Percentiles rank a stretch among this genome's conserved stretches.
Evolutionary conservation across 1,139 yeast genomes (phyloP).

Genomic region (Meyerozyma elateridarum): DNA sequence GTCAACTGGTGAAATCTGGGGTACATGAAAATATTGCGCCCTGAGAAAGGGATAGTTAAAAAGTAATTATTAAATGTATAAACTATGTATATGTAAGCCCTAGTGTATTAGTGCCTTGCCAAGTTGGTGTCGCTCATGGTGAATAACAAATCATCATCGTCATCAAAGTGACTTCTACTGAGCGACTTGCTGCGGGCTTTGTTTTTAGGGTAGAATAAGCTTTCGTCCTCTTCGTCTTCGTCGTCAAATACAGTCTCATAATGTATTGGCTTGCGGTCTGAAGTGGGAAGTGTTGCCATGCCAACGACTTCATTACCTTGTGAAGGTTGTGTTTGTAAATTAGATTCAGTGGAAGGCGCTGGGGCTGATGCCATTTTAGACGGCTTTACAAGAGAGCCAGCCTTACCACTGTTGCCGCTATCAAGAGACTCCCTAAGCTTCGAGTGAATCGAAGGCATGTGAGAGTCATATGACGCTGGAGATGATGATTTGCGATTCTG

Average conservation of each 20-base stretch:
- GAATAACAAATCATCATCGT: conserved; percentile 77
- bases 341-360: conserved; percentile 19
- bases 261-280: conserved; percentile 28
- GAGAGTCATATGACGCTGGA: conserved; percentile 34
- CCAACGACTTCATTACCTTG: conserved; percentile 21
- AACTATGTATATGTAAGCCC: no score
- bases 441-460: conserved; percentile 40
- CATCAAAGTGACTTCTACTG: conserved; percentile 37
- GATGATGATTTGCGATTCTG: conserved; percentile 25
- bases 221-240: conserved; percentile 45
- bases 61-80: no score
- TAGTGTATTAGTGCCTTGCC: conserved; percentile 21
- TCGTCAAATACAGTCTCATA: conserved; percentile 51
- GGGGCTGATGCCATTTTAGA: conserved; percentile 18
- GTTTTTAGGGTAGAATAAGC: conserved; percentile 9
- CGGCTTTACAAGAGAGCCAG: conserved; percentile 9
- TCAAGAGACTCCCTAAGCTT: conserved; percentile 28
- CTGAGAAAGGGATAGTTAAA: no score
- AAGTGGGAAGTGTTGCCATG: conserved; percentile 36
- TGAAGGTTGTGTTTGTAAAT: conserved; percentile 10
- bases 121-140: conserved; percentile 87
- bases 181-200: conserved; percentile 5
- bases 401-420: neutral
- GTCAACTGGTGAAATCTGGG: no score
- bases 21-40: no score